These are phyloP conservation scores for Lonicera japonica DNA, from an alignment of 129 eudicot species.

Conservation along the genomic window DNA sequence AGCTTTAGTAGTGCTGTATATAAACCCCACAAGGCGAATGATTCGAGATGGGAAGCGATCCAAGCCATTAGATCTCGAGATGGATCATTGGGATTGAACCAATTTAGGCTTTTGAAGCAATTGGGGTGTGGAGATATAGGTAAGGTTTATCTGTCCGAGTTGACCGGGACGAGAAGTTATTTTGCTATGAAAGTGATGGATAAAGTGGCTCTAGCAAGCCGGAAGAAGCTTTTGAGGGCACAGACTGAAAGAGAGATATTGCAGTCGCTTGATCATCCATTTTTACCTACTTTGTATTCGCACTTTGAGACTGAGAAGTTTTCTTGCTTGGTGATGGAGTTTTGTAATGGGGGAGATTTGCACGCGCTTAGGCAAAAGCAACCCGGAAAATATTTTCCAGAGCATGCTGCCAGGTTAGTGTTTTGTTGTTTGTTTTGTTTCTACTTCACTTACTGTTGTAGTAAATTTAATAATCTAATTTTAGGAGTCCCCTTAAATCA, in stretches of 20 bases:
- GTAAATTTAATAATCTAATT: no score
- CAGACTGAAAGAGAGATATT: slow-evolving; percentile 92
- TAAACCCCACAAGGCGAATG: slow-evolving; percentile 85
- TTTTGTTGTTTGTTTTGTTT: no score
- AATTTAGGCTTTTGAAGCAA: slow-evolving; percentile 66
- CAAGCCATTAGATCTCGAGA: slow-evolving; percentile 49
- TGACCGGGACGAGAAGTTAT: slow-evolving; percentile 70
- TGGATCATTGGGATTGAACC: slow-evolving; percentile 56
- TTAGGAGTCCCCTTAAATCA: no score
- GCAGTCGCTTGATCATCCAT: slow-evolving; percentile 93
- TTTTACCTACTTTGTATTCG: slow-evolving; percentile 81
- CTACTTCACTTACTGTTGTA: no score
- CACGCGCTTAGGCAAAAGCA: slow-evolving; percentile 87
- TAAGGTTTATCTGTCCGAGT: slow-evolving; percentile 71
- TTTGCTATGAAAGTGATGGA: slow-evolving; percentile 98
- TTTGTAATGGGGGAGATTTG: slow-evolving; percentile 91
- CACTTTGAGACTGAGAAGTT: slow-evolving; percentile 89
- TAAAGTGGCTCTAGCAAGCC: slow-evolving; percentile 67
- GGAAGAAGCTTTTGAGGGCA: slow-evolving; percentile 87
- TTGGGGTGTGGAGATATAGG: slow-evolving; percentile 94
- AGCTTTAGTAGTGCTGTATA: slow-evolving; percentile 47
- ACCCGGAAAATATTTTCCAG: slow-evolving; percentile 78
- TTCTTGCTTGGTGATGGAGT: slow-evolving; percentile 92
- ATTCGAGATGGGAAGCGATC: slow-evolving; percentile 82
- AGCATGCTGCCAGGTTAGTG: slow-evolving; percentile 89